Conservation (phyloP, 176 grass and related monocot species). For the bread wheat (Triticum aestivum) region IWGSC_CS_RefSeq_v2.1 NC_057807.1:612161412-612161911, state of each 20-base stretch:
- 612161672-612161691: not conserved
- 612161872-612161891: not conserved
- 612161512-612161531: not conserved
- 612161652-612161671: not conserved
- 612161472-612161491: not conserved
- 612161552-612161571: not conserved
- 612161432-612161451: not conserved
- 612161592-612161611: not conserved
- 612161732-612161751: not conserved
- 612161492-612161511: not conserved
- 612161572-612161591: not conserved
- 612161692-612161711: not conserved
- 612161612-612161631: slow-evolving; percentile 5
- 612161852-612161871: not conserved
- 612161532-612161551: not conserved
- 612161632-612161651: not conserved
- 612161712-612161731: not conserved
- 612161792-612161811: not conserved
- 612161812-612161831: not conserved
- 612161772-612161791: not conserved
- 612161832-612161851: not conserved
- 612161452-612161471: not conserved
- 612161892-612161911: not conserved
- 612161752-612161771: not conserved
- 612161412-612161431: not conserved